Conservation (phyloP, 2,329 filamentous ascomycete species). For the Sclerotinia sclerotiorum region DNA sequence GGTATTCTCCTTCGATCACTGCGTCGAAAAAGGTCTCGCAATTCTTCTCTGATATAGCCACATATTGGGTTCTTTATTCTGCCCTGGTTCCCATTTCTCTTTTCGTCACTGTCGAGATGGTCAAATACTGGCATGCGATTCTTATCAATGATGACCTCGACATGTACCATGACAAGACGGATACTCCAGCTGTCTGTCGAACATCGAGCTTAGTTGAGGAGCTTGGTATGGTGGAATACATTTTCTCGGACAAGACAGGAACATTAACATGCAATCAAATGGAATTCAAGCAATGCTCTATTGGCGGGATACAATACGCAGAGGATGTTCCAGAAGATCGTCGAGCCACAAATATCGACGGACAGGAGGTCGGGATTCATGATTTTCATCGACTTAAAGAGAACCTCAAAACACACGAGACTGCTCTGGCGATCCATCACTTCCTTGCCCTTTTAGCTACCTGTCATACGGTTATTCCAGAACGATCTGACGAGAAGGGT, state of each 20-base stretch:
- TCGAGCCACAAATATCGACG: constrained; percentile 74
- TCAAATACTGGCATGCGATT: constrained; percentile 98
- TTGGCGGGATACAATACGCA: constrained; percentile 90
- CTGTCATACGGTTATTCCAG: constrained; percentile 97
- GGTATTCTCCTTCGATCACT: constrained; percentile 60
- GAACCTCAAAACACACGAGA: constrained; percentile 59
- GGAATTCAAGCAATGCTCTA: constrained; percentile 96
- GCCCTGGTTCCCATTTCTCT: constrained; percentile 95
- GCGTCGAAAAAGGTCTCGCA: constrained; percentile 62
- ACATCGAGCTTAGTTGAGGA: constrained; percentile 97
- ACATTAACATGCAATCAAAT: constrained; percentile 98
- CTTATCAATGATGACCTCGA: constrained; percentile 97
- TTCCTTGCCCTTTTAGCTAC: constrained; percentile 85
- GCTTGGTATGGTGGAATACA: constrained; percentile 95
- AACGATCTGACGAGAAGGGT: constrained; percentile 73
- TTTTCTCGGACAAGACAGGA: constrained; percentile 97
- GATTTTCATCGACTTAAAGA: constrained; percentile 64
- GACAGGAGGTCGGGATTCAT: constrained; percentile 68
- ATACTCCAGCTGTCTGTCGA: constrained; percentile 92
- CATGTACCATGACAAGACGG: constrained; percentile 94
- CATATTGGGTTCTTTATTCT: constrained; percentile 97
- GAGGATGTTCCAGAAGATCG: constrained; percentile 91
- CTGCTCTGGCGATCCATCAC: constrained; percentile 68
- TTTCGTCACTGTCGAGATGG: constrained; percentile 94
- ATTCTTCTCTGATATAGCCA: constrained; percentile 93